These are phyloP conservation scores for Pyronema omphalodes DNA, from an alignment of 495 filamentous ascomycete species.

Conservation along the genomic window DNA sequence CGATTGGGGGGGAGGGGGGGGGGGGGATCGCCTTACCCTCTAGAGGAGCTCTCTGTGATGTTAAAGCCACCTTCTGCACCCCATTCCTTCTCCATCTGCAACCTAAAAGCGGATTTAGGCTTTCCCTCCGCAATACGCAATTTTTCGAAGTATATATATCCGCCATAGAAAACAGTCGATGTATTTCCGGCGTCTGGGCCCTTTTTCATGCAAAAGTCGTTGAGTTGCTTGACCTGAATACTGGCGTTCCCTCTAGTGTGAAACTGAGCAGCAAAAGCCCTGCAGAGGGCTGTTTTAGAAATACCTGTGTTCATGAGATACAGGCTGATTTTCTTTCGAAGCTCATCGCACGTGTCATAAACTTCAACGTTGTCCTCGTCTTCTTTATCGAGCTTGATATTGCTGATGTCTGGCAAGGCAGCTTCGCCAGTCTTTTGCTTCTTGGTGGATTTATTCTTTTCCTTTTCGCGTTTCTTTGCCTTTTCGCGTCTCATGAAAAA, in stretches of 20 bases:
- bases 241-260: constrained; percentile 23
- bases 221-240: constrained; percentile 27
- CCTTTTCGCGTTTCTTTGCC: constrained; percentile 27
- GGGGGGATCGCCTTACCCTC: neutral
- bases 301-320: constrained; percentile 31
- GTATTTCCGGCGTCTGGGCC: constrained; percentile 30
- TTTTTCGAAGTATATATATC: constrained; percentile 43
- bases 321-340: constrained; percentile 34
- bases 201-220: constrained; percentile 32
- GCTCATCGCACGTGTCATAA: constrained; percentile 38
- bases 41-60: neutral
- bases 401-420: constrained; percentile 21
- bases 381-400: constrained; percentile 29
- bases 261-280: constrained; percentile 28
- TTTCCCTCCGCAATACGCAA: constrained; percentile 34
- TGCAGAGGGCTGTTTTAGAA: constrained; percentile 33
- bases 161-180: constrained; percentile 31
- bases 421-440: constrained; percentile 21
- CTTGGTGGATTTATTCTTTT: constrained; percentile 23
- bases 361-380: constrained; percentile 27
- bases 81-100: constrained; percentile 37
- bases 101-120: constrained; percentile 33
- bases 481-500: constrained; percentile 32
- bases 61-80: constrained; percentile 1
- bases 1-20: neutral